A percentile compares a stretch with the other conserved stretches of the same genome.
phyloP scores from a whole-genome alignment of 1,284 basidiomycete species.

The Fomitopsis schrenkii region DNA sequence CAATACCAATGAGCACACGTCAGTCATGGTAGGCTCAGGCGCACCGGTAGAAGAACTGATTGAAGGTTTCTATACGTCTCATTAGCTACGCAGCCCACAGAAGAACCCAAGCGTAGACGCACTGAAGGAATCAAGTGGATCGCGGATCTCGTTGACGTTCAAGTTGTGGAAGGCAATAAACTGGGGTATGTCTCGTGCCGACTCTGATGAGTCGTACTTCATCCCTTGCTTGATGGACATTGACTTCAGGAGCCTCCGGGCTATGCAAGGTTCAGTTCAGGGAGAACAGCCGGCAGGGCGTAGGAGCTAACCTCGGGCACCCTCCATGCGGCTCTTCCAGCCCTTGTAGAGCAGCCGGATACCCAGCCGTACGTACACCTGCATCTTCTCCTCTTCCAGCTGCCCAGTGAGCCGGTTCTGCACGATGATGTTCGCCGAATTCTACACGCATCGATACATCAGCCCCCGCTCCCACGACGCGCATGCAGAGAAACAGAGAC shows the following conservation, averaged over 20 bases:
- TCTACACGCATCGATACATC: slow-evolving; percentile 38
- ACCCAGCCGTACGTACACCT: slow-evolving; percentile 90
- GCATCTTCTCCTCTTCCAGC: slow-evolving; percentile 97
- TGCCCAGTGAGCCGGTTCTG: slow-evolving; percentile 90
- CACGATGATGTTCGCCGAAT: slow-evolving; percentile 95
- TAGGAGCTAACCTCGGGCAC: slow-evolving; percentile 62
- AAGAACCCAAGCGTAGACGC: slow-evolving; percentile 22
- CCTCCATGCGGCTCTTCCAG: slow-evolving; percentile 87
- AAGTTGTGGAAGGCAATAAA: slow-evolving; percentile 94
- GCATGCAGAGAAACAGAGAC: slow-evolving; percentile 24
- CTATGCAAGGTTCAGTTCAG: slow-evolving; percentile 30
- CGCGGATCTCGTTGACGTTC: slow-evolving; percentile 76
- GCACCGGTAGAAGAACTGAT: slow-evolving; percentile 81
- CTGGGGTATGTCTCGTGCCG: slow-evolving; percentile 76
- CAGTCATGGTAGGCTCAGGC: slow-evolving; percentile 6
- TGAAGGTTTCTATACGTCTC: slow-evolving; percentile 70
- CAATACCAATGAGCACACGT: slow-evolving; percentile 9
- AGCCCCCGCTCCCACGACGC: neutral
- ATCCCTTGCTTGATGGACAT: slow-evolving; percentile 92
- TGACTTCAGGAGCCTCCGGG: slow-evolving; percentile 79
- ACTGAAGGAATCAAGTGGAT: slow-evolving; percentile 85
- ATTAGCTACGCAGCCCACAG: neutral
- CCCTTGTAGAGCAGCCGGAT: slow-evolving; percentile 95
- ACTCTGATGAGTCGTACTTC: slow-evolving; percentile 89
- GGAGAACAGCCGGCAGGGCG: neutral